phyloP scores from a whole-genome alignment of 345 rosid species.

The Mercurialis annua region DNA sequence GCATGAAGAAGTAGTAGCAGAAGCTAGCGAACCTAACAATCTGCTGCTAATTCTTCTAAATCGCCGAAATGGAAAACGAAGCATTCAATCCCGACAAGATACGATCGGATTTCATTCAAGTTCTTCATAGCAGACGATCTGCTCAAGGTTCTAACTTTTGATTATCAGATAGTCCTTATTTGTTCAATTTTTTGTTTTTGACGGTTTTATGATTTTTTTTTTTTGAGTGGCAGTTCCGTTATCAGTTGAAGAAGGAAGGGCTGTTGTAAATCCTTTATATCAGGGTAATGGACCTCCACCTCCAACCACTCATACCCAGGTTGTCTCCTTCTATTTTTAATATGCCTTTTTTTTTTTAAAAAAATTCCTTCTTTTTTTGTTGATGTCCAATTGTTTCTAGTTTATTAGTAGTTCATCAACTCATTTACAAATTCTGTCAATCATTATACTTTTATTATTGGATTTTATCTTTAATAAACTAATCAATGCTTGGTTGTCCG shows the following conservation, averaged over 20 bases:
- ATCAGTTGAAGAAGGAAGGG: constrained; percentile 44
- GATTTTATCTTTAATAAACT: no score
- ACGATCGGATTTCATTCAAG: constrained; percentile 49
- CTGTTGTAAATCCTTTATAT: constrained; percentile 55
- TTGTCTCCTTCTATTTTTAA: constrained; percentile 6
- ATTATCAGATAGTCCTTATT: background rate
- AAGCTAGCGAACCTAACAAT: no score
- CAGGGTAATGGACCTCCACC: constrained; percentile 52
- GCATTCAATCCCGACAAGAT: constrained; percentile 27
- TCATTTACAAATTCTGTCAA: no score
- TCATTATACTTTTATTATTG: no score
- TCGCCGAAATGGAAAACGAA: constrained; percentile 23
- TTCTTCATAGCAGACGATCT: constrained; percentile 52
- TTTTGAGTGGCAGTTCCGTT: constrained; percentile 47
- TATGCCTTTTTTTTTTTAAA: background rate
- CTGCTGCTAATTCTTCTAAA: background rate
- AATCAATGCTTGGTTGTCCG: no score
- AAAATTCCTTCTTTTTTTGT: background rate
- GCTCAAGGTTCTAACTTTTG: constrained; percentile 41
- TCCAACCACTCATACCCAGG: constrained; percentile 39
- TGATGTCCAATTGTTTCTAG: no score
- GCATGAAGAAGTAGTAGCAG: no score
- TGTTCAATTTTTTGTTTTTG: background rate
- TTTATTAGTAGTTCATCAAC: no score
- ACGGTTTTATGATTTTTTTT: background rate